A percentile compares a stretch with the other conserved stretches of the same genome.
Conservation (phyloP, 1,284 basidiomycete species). For the Anthracocystis panici-leucophaei region DNA sequence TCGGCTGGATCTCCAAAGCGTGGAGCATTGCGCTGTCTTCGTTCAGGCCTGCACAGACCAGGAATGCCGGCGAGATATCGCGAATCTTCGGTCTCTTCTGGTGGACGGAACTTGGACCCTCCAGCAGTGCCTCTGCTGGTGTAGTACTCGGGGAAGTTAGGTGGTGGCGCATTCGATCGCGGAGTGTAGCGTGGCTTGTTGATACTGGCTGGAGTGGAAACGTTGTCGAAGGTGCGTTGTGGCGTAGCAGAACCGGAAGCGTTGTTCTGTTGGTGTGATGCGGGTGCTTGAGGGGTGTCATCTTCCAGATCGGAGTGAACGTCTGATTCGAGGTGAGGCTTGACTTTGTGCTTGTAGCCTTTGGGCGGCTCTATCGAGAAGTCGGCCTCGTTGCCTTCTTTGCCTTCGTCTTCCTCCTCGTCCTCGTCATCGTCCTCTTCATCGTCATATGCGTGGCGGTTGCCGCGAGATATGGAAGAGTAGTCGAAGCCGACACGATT, state of each 20-base stretch:
- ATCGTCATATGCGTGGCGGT: conserved; percentile 16
- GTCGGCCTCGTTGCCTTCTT: conserved; percentile 20
- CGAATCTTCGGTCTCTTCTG: conserved; percentile 52
- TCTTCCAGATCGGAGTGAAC: conserved; percentile 18
- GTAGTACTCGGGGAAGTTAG: conserved; percentile 44
- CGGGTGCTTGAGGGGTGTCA: neutral
- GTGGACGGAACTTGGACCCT: conserved; percentile 40
- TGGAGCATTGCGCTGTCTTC: conserved; percentile 15
- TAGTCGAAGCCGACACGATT: conserved; percentile 54
- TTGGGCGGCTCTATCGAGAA: conserved; percentile 37
- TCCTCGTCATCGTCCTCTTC: conserved; percentile 11
- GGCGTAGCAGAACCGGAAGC: conserved; percentile 21
- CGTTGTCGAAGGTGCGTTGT: conserved; percentile 10
- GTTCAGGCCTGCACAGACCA: conserved; percentile 33
- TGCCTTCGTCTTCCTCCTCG: conserved; percentile 23
- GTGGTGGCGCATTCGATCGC: conserved; percentile 23
- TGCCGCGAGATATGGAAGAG: conserved; percentile 28
- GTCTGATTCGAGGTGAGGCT: conserved; percentile 40
- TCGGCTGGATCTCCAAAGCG: conserved; percentile 47
- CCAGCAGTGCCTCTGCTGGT: conserved; percentile 29
- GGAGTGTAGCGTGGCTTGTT: conserved; percentile 26
- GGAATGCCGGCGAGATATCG: conserved; percentile 50
- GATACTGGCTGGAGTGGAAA: conserved; percentile 4
- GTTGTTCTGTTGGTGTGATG: conserved; percentile 1
- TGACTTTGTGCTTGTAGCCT: conserved; percentile 43